A percentile compares a stretch with the other conserved stretches of the same genome.
These are phyloP conservation scores for Fraxinus baroniana DNA, from an alignment of 305 asterid genomes.

Conservation along the genomic window DNA sequence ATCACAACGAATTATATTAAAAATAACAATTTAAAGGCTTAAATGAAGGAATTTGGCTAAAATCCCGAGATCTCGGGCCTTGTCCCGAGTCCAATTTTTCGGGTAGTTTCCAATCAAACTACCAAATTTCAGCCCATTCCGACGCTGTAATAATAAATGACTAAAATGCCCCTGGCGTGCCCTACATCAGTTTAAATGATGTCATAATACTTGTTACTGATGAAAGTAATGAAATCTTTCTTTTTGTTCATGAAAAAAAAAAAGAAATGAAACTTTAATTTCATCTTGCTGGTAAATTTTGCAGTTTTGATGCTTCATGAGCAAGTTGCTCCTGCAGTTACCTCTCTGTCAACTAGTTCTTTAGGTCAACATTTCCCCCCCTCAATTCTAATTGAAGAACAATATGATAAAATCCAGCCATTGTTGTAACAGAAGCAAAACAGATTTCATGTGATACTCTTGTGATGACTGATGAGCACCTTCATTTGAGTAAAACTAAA, in stretches of 20 bases:
- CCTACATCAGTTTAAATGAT: too few relatives aligned
- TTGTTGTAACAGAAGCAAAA: conserved; percentile 44
- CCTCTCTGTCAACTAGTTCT: conserved; percentile 45
- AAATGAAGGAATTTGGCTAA: too few relatives aligned
- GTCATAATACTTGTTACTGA: neutral
- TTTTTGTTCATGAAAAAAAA: neutral
- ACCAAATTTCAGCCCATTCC: too few relatives aligned
- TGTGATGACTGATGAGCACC: too few relatives aligned
- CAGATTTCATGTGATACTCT: conserved; percentile 44
- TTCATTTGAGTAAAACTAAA: neutral
- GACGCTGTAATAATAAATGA: too few relatives aligned
- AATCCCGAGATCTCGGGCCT: too few relatives aligned
- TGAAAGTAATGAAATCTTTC: neutral
- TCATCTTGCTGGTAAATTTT: conserved; percentile 27
- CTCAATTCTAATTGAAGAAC: conserved; percentile 56
- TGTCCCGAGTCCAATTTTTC: too few relatives aligned
- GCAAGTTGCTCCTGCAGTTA: conserved; percentile 50
- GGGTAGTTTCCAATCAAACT: too few relatives aligned
- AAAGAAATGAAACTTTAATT: neutral
- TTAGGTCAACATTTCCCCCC: conserved; percentile 49
- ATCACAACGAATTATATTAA: too few relatives aligned
- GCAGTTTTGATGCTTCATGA: conserved; percentile 69
- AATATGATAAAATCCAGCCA: conserved; percentile 41
- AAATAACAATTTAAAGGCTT: too few relatives aligned
- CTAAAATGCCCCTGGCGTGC: too few relatives aligned